Percentiles rank a stretch among this genome's conserved stretches.
Conservation (phyloP, 1,139 yeast genomes). For the Blastobotrys buckinghamii region DNA sequence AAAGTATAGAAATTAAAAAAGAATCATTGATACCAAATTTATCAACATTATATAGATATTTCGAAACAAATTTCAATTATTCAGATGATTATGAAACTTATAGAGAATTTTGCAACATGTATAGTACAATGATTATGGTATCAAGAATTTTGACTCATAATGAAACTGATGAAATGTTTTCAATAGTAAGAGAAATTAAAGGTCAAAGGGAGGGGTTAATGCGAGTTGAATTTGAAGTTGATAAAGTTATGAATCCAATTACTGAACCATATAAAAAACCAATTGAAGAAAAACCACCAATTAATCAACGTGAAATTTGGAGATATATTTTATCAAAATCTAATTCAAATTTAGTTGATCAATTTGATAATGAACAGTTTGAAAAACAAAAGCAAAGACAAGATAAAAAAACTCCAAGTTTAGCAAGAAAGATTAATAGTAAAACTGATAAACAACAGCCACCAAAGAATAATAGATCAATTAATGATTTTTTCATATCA, state of each 20-base stretch:
- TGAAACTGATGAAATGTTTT: conserved; percentile 2
- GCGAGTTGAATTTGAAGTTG: neutral
- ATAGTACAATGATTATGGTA: neutral
- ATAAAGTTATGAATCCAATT: neutral
- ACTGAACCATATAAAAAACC: neutral
- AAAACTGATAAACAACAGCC: neutral
- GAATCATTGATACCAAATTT: neutral
- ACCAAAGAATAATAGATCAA: neutral
- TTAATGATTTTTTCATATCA: neutral
- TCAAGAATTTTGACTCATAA: neutral
- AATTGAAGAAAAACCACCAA: neutral
- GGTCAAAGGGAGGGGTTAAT: conserved; percentile 3
- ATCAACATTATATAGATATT: neutral
- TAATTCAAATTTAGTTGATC: neutral
- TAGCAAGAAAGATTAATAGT: neutral
- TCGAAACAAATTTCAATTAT: conserved; percentile 1
- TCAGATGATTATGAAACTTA: neutral
- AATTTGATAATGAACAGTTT: neutral
- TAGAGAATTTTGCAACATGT: conserved; percentile 5
- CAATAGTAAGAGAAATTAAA: conserved; percentile 1
- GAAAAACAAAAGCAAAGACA: conserved; percentile 1
- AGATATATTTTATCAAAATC: neutral
- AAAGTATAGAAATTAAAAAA: no score
- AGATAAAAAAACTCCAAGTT: neutral
- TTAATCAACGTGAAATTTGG: conserved; percentile 4